Percentiles rank a stretch among this genome's conserved stretches.
Evolutionary conservation across 1,139 yeast genomes (phyloP).

Genomic region (Protomyces macrosporus): DNA sequence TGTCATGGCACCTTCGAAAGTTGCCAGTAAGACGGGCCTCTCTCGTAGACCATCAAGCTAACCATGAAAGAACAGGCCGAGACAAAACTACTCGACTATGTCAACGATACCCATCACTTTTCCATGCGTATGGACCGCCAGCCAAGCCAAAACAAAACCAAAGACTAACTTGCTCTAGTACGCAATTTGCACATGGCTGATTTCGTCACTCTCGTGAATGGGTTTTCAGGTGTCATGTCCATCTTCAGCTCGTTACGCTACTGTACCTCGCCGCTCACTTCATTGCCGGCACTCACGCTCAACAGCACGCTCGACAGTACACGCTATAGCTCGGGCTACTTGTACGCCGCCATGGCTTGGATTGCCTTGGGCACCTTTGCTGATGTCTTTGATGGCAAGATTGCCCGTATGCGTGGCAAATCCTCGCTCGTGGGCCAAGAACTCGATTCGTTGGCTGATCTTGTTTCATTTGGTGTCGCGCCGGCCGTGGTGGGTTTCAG

Average conservation of each 20-base stretch:
- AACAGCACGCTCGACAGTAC: conserved; percentile 73
- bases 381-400: conserved; percentile 95
- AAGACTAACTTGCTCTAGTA: neutral
- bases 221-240: conserved; percentile 71
- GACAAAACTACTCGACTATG: conserved; percentile 27
- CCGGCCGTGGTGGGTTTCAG: conserved; percentile 81
- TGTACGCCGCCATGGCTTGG: conserved; percentile 24
- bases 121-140: conserved; percentile 40
- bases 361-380: conserved; percentile 73
- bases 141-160: conserved; percentile 44
- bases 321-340: conserved; percentile 31
- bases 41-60: neutral
- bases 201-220: conserved; percentile 80
- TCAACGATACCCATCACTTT: conserved; percentile 30
- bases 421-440: conserved; percentile 95
- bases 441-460: conserved; percentile 90
- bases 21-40: neutral
- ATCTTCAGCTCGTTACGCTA: conserved; percentile 79
- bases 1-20: neutral
- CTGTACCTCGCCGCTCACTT: conserved; percentile 53
- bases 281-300: conserved; percentile 66
- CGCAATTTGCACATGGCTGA: conserved; percentile 91
- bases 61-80: conserved; percentile 19
- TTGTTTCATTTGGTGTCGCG: conserved; percentile 45
- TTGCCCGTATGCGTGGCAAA: conserved; percentile 88